phyloP scores from a whole-genome alignment of 2,329 filamentous ascomycete species.

The Cordyceps farinosa region DNA sequence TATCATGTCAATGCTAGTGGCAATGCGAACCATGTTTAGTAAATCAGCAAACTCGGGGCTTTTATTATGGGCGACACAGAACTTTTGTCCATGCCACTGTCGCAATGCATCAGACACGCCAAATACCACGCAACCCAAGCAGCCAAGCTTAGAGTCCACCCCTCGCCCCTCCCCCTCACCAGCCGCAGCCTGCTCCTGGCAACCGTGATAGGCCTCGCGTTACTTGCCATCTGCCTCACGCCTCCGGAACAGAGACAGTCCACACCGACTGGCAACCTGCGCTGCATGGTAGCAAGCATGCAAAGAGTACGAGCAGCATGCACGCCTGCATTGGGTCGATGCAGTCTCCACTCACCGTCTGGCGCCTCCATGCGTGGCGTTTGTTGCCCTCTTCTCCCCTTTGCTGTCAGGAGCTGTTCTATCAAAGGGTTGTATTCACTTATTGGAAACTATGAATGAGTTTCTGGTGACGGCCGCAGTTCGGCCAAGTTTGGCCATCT shows the following conservation, averaged over 20 bases:
- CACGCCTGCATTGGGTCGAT: slow-evolving; percentile 8
- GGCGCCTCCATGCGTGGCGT: background rate
- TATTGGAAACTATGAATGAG: background rate
- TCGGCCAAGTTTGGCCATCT: background rate
- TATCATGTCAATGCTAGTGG: background rate
- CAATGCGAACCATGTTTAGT: background rate
- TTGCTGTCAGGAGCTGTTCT: background rate
- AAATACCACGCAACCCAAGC: background rate
- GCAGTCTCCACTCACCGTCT: background rate
- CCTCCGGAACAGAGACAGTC: background rate
- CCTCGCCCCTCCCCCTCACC: background rate
- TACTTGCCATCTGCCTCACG: slow-evolving; percentile 5
- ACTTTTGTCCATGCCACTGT: background rate
- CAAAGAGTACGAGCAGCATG: slow-evolving; percentile 14
- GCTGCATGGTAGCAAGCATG: slow-evolving; percentile 3
- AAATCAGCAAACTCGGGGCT: background rate
- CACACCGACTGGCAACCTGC: slow-evolving; percentile 12
- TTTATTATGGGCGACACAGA: background rate
- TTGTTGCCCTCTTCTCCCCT: background rate
- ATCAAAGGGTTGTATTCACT: background rate
- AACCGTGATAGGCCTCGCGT: background rate
- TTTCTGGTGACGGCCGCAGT: background rate
- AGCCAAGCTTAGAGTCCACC: background rate
- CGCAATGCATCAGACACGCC: background rate
- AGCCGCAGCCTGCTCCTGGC: slow-evolving; percentile 3